These are phyloP conservation scores for Sarocladium strictum DNA, from an alignment of 2,329 filamentous ascomycete genomes.

Conservation along the genomic window DNA sequence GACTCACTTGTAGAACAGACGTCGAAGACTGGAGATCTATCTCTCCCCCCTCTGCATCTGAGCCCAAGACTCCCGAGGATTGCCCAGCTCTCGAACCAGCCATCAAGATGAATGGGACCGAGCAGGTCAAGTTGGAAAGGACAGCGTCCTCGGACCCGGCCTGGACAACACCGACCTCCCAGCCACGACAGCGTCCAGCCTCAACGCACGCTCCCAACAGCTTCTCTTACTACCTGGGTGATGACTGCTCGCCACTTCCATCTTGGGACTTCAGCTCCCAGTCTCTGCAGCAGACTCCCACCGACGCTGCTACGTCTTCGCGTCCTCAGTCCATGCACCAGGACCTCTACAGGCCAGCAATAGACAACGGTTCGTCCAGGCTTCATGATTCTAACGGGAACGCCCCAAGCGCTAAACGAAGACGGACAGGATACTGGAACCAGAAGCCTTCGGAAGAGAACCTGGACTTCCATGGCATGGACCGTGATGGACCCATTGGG, in stretches of 20 bases:
- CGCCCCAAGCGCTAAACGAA: neutral
- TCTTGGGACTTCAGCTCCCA: constrained; percentile 53
- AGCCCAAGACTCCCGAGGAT: constrained; percentile 3
- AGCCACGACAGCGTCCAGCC: constrained; percentile 47
- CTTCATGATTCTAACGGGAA: neutral
- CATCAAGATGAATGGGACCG: constrained; percentile 45
- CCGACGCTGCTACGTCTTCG: constrained; percentile 38
- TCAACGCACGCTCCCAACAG: constrained; percentile 50
- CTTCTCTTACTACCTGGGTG: constrained; percentile 52
- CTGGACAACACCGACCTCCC: constrained; percentile 51
- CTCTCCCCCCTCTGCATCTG: constrained; percentile 6
- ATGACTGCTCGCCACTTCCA: constrained; percentile 45
- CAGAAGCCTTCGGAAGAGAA: constrained; percentile 52
- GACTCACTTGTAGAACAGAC: neutral
- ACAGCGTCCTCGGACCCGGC: constrained; percentile 38
- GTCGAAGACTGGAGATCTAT: constrained; percentile 8
- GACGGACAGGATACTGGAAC: constrained; percentile 30
- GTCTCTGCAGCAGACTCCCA: constrained; percentile 43
- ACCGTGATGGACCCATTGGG: constrained; percentile 53
- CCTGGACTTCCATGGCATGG: constrained; percentile 48
- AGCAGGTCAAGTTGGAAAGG: constrained; percentile 43
- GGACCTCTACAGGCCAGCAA: constrained; percentile 24
- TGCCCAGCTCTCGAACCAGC: neutral
- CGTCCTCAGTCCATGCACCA: constrained; percentile 53
- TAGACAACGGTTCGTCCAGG: constrained; percentile 8